Evolutionary conservation across 306 rosid species (phyloP), one percentile per base, ranked within the genome.

Genomic region (Oemleria cerasiformis): DNA sequence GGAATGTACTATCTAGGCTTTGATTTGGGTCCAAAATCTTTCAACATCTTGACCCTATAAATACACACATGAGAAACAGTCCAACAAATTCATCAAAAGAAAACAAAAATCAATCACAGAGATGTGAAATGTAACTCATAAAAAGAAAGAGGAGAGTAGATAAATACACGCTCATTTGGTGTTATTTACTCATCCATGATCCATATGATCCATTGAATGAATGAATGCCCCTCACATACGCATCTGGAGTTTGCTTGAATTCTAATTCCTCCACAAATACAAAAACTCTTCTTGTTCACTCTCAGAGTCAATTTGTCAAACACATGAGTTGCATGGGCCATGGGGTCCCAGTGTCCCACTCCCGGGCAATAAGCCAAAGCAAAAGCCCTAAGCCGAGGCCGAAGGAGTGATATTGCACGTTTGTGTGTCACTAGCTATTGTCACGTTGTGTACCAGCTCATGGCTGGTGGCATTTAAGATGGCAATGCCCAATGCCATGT

Each of bases 1-100:
- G 86, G 75, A 83, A 62, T 73, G 88, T 87, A 80, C 87, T 74
- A 81, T 83, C 84, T 74, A 68, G 39, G 58, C 78, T 69, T 65
- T 44, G 71, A 73, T 34, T 68, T 49, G 76, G 78, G 85, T 84
- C 85, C 1, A 84, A 84, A 62, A 70, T 63, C 77, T 74, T 74
- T 77, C 60, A 80, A 71, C 42, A 51, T 57, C 76, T 12, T 48
- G 47, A 39, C 19, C 50, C 40, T 38, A 15, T 36, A 14, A 7
- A 20, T 67, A 6, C 36, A 23, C 19, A 23, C 16, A 21, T 5
- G 43, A 19, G 20, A 67, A 63, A 63, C 39, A 11, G 61, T 16
- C 9, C 17, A 68, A 53, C 65, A 23, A 42, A 58, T 1, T 42
- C 58, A 17, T 34, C 9, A 66, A 20, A 19, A 36, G 7, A 77